phyloP scores from a whole-genome alignment of 345 rosid genomes.

The Durio zibethinus region DNA sequence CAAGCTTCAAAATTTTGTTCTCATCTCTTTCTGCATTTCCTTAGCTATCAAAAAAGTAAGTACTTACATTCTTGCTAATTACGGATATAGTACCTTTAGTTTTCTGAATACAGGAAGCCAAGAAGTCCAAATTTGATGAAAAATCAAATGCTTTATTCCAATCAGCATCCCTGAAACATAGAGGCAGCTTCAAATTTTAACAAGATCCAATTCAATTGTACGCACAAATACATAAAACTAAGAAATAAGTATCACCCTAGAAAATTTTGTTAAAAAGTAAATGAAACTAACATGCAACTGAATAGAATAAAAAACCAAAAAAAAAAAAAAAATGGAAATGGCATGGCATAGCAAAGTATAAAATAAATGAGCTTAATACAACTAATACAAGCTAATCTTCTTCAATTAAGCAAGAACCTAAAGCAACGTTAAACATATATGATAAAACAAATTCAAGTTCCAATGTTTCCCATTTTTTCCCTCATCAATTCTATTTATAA shows the following conservation, averaged over 20 bases:
- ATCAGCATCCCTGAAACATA: slow-evolving; percentile 71
- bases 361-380: neutral
- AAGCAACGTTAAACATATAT: neutral
- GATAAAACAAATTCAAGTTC: neutral
- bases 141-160: slow-evolving; percentile 82
- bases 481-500: neutral
- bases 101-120: slow-evolving; percentile 56
- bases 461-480: neutral
- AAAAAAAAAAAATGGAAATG: neutral
- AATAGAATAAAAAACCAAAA: neutral
- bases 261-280: neutral
- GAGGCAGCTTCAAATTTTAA: slow-evolving; percentile 9
- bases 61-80: neutral
- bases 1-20: neutral
- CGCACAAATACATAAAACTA: neutral
- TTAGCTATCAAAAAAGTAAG: slow-evolving; percentile 1
- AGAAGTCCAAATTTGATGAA: slow-evolving; percentile 68
- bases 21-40: neutral
- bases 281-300: neutral
- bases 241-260: neutral
- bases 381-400: neutral
- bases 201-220: slow-evolving; percentile 11
- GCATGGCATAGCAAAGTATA: neutral
- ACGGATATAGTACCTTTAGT: slow-evolving; percentile 45
- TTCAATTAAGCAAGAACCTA: neutral